Evolutionary conservation across 805 yeast species (phyloP), one percentile per base, ranked within the genome.

Genomic region (Nakazawaea wyomingensis): DNA sequence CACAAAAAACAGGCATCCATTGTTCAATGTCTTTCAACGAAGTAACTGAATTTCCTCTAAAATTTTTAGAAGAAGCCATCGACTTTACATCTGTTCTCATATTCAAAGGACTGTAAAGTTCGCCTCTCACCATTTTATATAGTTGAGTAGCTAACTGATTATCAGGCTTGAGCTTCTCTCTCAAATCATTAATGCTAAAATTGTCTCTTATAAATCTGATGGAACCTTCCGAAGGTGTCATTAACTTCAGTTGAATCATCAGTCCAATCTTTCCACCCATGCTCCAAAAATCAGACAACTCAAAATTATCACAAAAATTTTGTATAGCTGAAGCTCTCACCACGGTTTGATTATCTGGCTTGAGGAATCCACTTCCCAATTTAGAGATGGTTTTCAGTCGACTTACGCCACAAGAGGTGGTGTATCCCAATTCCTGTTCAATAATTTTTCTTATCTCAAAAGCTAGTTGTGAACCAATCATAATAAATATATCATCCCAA

Each of bases 191-290:
- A 3, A 62, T 49, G 0, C 74, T 55, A 55, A 75, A 74, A 29
- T 68, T 64, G 3, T 74, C 72, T 42, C 84, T 64, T 1, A 87
- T 69, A 44, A 59, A 69, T 3, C 70, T 62, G 52, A 83, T 70
- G 46, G 78, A 63, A 4, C 64, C 58, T 22, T 61, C 69, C 3
- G 64, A 62, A 0, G 83, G 85, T 2, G 77, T 61, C 1, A 69
- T 65, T n/a, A 89, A 59, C 16, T 65, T 59, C n/a, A 61, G 57
- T 14, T 70, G 48, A 1, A 88, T 66, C 10, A 65, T 63, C 9
- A 80, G 80, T 0, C 99, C 99, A 8, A 72, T 62, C 50, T 86
- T 87, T 2, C 98, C 99, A 5, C 99, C 98, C 71, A 91, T 66
- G 0, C 96, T 88, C 75, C 96, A 83, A 45, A 91, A 76, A 51